Conservation (phyloP, 2,329 filamentous ascomycete genomes). For the Ophiostoma sp. region DNA sequence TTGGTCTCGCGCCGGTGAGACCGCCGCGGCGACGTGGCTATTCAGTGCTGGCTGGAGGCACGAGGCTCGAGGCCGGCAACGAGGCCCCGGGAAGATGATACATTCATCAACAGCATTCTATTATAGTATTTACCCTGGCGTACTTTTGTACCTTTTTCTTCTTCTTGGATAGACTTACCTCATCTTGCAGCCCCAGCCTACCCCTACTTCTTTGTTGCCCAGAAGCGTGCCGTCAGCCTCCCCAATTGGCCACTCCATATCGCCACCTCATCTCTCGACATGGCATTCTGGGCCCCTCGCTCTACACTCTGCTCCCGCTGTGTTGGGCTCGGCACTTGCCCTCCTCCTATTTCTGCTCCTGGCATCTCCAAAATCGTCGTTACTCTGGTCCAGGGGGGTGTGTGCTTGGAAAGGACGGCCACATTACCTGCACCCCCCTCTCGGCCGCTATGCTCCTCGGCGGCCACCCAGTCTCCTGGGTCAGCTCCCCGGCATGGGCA, state of each 20-base stretch:
- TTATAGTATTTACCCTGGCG: conserved; percentile 2
- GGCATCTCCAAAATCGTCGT: background rate
- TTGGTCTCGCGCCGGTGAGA: background rate
- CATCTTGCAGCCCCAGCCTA: background rate
- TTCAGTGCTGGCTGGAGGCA: background rate
- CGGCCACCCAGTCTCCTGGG: background rate
- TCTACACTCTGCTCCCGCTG: background rate
- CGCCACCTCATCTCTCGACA: background rate
- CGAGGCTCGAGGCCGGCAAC: background rate
- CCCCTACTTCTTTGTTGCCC: background rate
- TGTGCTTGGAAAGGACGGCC: no score
- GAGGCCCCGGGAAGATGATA: background rate
- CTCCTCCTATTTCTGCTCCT: background rate
- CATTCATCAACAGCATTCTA: background rate
- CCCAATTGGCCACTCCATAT: background rate
- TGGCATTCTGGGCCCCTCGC: background rate
- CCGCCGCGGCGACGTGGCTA: background rate
- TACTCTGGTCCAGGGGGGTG: no score
- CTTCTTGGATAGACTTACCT: background rate
- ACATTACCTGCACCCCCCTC: background rate
- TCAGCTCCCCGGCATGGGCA: no score
- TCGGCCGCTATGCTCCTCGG: background rate
- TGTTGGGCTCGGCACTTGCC: background rate
- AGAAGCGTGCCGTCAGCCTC: background rate
- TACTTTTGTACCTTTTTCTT: background rate